Evolutionary conservation across 1,139 yeast genomes (phyloP), one percentile per base, ranked within the genome.

Genomic region (Eremothecium cymbalariae): DNA sequence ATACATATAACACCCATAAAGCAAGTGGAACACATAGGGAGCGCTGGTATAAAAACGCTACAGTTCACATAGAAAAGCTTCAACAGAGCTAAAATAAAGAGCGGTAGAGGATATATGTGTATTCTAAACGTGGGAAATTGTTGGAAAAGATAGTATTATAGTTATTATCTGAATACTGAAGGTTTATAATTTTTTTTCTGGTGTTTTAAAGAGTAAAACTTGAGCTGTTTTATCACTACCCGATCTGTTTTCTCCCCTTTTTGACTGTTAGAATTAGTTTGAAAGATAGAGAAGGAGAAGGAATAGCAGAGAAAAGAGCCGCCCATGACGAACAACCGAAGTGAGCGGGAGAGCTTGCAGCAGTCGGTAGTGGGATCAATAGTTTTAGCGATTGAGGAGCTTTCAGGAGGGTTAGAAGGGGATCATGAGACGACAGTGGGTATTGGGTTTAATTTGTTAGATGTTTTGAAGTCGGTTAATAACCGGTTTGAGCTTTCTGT

Each of bases 361-460:
- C 9, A 27, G 30, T 27, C 30, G 21, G 30, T 27, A 14, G 30
- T 27, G n/a, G 30, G 17, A 5, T 27, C 30, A 16, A 27, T 27
- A 4, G 21, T 27, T 8, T 11, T 27, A 4, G 30, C 30, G 7
- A 5, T 27, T 18, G 30, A 27, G 30, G 21, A 27, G 21, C 30
- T 27, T 16, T 27, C 30, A n/a, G 12, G 12, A 12, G 30, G 30
- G 8, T 17, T 14, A 4, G 33, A 27, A 3, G 19, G 6, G 18
- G 31, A 21, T 6, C 23, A 30, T 22, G 18, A 18, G n/a, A 17
- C 27, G 17, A 25, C 34, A 11, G 27, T 34, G 6, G 26, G 17
- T 5, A 20, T 31, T 3, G 25, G 29, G 31, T 26, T 29, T 18
- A 31, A 34, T 8, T 13, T 31, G 17, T 24, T 34, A 8, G 33